These are phyloP conservation scores for Xylaria sp. DNA, from an alignment of 2,329 filamentous ascomycete genomes.

Conservation along the genomic window DNA sequence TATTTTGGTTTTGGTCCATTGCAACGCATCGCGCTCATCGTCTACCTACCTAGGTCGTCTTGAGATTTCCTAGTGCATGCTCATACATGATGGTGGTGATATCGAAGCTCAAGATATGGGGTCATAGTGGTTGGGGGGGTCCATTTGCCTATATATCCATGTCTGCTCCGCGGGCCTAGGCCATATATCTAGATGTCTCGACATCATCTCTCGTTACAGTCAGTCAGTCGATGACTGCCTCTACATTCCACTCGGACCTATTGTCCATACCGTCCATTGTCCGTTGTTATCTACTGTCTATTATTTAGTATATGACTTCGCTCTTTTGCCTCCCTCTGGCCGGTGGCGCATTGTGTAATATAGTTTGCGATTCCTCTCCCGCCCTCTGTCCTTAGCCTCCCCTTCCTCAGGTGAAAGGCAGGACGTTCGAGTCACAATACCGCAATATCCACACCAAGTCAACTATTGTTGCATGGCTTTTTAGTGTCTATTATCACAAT, in stretches of 20 bases:
- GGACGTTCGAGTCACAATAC: slow-evolving; percentile 22
- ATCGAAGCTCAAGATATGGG: slow-evolving; percentile 44
- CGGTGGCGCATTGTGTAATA: slow-evolving; percentile 48
- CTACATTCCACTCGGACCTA: slow-evolving; percentile 46
- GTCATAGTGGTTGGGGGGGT: slow-evolving; percentile 41
- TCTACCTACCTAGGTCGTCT: slow-evolving; percentile 10
- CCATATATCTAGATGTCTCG: slow-evolving; percentile 43
- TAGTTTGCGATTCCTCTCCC: slow-evolving; percentile 40
- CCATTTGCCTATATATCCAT: slow-evolving; percentile 60
- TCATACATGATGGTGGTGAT: slow-evolving; percentile 38
- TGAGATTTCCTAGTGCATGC: slow-evolving; percentile 29
- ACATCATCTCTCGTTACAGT: slow-evolving; percentile 33
- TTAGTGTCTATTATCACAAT: slow-evolving; percentile 19
- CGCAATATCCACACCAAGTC: slow-evolving; percentile 2
- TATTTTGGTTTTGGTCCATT: slow-evolving; percentile 44
- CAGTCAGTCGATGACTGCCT: slow-evolving; percentile 38
- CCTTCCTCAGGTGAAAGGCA: slow-evolving; percentile 20
- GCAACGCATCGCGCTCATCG: slow-evolving; percentile 43
- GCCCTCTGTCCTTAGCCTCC: slow-evolving; percentile 28
- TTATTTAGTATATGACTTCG: slow-evolving; percentile 55
- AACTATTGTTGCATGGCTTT: slow-evolving; percentile 11
- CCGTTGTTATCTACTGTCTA: slow-evolving; percentile 35
- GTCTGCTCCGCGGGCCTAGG: slow-evolving; percentile 50
- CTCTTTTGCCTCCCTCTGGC: slow-evolving; percentile 52
- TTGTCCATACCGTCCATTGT: slow-evolving; percentile 12